Base-by-base conservation (phyloP, 2,329 filamentous ascomycete species). In the Chaetomiaceae sp. region DNA sequence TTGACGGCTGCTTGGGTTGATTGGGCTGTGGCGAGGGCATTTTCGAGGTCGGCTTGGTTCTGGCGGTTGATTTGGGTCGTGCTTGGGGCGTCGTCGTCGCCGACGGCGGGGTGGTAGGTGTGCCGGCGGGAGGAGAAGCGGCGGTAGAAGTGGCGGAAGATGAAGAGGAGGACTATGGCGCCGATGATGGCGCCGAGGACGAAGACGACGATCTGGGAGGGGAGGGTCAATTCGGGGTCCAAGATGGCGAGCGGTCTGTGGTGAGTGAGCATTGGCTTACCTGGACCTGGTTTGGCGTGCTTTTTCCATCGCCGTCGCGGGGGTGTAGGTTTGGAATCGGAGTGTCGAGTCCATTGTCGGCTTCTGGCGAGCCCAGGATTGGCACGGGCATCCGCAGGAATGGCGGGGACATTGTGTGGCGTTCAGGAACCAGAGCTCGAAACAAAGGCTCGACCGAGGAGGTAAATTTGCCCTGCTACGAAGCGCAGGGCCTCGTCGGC, bases 21-120 rank as follows among this genome's bases (percentile, higher is more conserved):
- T n/a, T 56, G 56, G 23, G 53, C 23, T 15, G 56, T 51, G 7
- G 52, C 40, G 19, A 61, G 51, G 29, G 61, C 46, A 14, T 62
- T 57, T 37, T 63, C 58, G 34, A 59, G 37, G 34, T 55, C 52
- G 37, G 54, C 48, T 23, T 58, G 55, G 36, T 43, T 47, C 8
- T 20, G 22, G 14, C 54, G 51, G 42, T 54, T 52, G 27, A 54
- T 54, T 34, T 59, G 53, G 22, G 47, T 45, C 12, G 47, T 58
- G 27, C 33, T 51, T 2, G 58, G 50, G n/a, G 40, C 39, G 25
- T 59, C 57, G 4, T 59, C 57, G 0, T 59, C 55, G 46, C 29
- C 43, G 6, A 45, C 31, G 4, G 58, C 51, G 12, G 27, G 50
- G 6, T 59, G 46, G 38, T 59, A 59, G 9, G 29, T 37, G 22